Base-by-base conservation (phyloP, 495 filamentous ascomycete species). In the Aspergillus homomorphus region DNA sequence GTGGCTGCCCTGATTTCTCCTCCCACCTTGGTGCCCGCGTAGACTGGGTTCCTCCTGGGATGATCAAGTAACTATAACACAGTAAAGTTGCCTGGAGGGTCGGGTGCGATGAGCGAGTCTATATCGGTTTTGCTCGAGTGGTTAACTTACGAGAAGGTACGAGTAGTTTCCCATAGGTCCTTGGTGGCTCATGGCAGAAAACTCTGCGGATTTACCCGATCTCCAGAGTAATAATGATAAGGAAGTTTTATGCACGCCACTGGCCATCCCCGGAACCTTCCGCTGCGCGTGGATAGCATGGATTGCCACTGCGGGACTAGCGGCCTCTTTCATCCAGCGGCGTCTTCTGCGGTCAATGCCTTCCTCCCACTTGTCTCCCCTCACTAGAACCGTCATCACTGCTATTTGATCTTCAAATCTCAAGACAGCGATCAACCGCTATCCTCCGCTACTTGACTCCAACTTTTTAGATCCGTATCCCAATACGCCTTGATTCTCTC, bases 201-300 rank as follows among this genome's bases (percentile, higher is more conserved):
- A 38, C 33, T 38, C 33, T 38, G 33, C 33, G 33, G 33, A 38
- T 14, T 38, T 12, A 28, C 9, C 26, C 26, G 26, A 28, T 28
- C 9, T 28, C 26, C 9, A 28, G n/a, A n/a, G n/a, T n/a, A 56
- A 1, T 2, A 50, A 44, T 51, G 49, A 30, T 44, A 14, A 30
- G 38, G 41, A 51, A 45, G 16, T 12, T 24, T 12, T 24, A 4
- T 10, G 14, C 44, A 53, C 56, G 54, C 59, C 63, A 65, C 62
- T 38, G n/a, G n/a, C n/a, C n/a, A n/a, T 28, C 26, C 33, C 63
- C 59, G 63, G 63, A 46, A 51, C 50, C 51, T 59, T 66, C 64
- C 60, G 60, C 45, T 7, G 48, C 48, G 48, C 48, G 48, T 51
- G 48, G 48, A 23, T 51, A 19, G 22, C 23, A 51, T 51, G 51